Evolutionary conservation across 164 flowering plant genomes (phyloP).

Genomic region (Nymphaea colorata): DNA sequence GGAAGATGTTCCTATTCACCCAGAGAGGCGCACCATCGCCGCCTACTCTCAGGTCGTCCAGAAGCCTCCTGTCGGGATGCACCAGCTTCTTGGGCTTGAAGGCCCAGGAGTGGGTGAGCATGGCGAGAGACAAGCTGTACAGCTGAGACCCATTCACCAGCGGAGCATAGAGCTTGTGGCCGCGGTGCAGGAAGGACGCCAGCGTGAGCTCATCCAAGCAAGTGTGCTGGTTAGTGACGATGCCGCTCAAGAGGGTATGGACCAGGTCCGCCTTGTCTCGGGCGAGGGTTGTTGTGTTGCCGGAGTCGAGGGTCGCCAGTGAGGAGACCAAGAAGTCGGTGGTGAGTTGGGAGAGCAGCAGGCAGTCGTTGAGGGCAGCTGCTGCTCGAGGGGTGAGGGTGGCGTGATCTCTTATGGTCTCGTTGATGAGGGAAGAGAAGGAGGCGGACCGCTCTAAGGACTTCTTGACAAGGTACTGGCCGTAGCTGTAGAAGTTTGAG

Average conservation of each 20-base stretch:
- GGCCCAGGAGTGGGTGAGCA: conserved; percentile 14
- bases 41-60: too few relatives aligned
- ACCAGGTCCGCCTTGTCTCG: conserved; percentile 13
- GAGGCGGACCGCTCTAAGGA: conserved; percentile 12
- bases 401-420: conserved; percentile 7
- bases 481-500: conserved; percentile 22
- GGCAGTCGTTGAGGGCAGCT: conserved; percentile 24
- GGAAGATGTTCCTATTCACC: too few relatives aligned
- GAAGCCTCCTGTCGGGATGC: too few relatives aligned
- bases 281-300: not conserved
- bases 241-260: conserved; percentile 24
- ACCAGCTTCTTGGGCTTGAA: conserved; percentile 1
- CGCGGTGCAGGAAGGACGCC: conserved; percentile 2
- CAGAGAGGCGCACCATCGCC: too few relatives aligned
- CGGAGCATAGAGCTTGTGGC: conserved; percentile 9
- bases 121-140: conserved; percentile 16
- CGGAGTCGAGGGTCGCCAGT: conserved; percentile 7
- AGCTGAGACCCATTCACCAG: conserved; percentile 10
- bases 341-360: conserved; percentile 14
- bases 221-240: conserved; percentile 27
- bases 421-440: conserved; percentile 12
- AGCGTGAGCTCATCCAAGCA: conserved; percentile 18
- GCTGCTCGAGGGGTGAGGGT: conserved; percentile 10
- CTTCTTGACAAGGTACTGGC: conserved; percentile 14
- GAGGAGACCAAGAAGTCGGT: conserved; percentile 16